These are phyloP conservation scores for Yamadazyma ubonensis DNA, from an alignment of 805 yeast genomes.

Conservation along the genomic window DNA sequence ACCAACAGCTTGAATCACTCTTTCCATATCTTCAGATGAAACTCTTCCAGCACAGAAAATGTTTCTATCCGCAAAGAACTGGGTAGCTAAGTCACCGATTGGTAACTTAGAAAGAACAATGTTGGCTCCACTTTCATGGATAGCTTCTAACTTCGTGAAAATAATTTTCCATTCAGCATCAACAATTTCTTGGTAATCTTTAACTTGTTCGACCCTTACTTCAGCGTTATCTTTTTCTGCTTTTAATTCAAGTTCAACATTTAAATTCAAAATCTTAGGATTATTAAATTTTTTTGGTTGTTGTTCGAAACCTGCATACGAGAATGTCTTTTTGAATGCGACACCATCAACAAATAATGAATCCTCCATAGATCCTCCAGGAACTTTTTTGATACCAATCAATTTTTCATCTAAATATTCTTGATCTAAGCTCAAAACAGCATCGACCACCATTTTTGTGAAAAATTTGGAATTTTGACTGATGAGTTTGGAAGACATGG, in stretches of 20 bases:
- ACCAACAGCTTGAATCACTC: slow-evolving; percentile 92
- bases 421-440: slow-evolving; percentile 84
- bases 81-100: slow-evolving; percentile 98
- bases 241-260: slow-evolving; percentile 92
- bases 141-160: slow-evolving; percentile 77
- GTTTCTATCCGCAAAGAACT: slow-evolving; percentile 92
- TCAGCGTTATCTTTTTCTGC: slow-evolving; percentile 99
- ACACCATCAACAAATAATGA: slow-evolving; percentile 88
- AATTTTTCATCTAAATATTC: slow-evolving; percentile 82
- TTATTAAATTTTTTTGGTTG: slow-evolving; percentile 83
- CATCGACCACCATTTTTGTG: slow-evolving; percentile 95
- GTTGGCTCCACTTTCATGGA: slow-evolving; percentile 83
- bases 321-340: slow-evolving; percentile 94
- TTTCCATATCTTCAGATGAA: slow-evolving; percentile 80
- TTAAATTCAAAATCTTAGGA: slow-evolving; percentile 81
- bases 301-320: slow-evolving; percentile 98
- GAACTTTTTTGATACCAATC: slow-evolving; percentile 91
- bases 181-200: slow-evolving; percentile 91
- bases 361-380: slow-evolving; percentile 97
- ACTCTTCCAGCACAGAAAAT: slow-evolving; percentile 98
- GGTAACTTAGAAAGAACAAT: slow-evolving; percentile 93
- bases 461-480: slow-evolving; percentile 84
- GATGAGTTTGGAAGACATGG: slow-evolving; percentile 94
- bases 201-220: slow-evolving; percentile 90
- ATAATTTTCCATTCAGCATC: slow-evolving; percentile 99